phyloP scores from a whole-genome alignment of 768 basidiomycete species.

The Cyclocybe aegerita region DNA sequence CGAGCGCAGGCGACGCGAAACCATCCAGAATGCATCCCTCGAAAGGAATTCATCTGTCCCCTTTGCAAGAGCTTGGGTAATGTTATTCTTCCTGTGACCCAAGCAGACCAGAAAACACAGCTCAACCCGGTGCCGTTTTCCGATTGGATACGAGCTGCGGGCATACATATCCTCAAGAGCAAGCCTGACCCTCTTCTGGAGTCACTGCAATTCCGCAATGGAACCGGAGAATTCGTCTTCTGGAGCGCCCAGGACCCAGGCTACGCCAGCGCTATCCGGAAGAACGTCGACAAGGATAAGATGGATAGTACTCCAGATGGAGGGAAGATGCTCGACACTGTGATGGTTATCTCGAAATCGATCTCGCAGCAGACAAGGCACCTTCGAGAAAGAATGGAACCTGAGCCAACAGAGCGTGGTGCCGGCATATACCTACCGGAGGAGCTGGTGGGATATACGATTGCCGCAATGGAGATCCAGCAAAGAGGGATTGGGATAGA shows the following conservation, averaged over 20 bases:
- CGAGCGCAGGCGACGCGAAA: constrained; percentile 86
- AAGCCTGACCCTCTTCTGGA: constrained; percentile 74
- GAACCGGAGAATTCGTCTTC: constrained; percentile 87
- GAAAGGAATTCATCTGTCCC: constrained; percentile 95
- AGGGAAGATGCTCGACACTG: constrained; percentile 83
- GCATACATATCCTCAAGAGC: constrained; percentile 85
- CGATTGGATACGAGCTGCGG: constrained; percentile 88
- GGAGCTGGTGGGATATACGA: constrained; percentile 87
- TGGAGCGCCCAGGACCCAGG: constrained; percentile 83
- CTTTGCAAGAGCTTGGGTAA: constrained; percentile 97
- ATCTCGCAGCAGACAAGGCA: constrained; percentile 85
- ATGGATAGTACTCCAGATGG: constrained; percentile 51
- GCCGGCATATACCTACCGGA: constrained; percentile 89
- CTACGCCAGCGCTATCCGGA: constrained; percentile 56
- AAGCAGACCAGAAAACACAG: constrained; percentile 39
- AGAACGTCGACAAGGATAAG: constrained; percentile 48
- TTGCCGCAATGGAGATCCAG: constrained; percentile 77
- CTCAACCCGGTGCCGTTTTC: constrained; percentile 67
- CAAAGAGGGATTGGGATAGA: constrained; percentile 63
- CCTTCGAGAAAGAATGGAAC: constrained; percentile 73
- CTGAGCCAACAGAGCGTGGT: constrained; percentile 72
- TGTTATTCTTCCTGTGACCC: constrained; percentile 81
- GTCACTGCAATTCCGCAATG: constrained; percentile 70
- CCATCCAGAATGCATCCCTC: constrained; percentile 91
- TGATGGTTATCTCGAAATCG: constrained; percentile 75